Conservation (phyloP, 2,329 filamentous ascomycete species). For the Fusarium oligoseptatum region DNA sequence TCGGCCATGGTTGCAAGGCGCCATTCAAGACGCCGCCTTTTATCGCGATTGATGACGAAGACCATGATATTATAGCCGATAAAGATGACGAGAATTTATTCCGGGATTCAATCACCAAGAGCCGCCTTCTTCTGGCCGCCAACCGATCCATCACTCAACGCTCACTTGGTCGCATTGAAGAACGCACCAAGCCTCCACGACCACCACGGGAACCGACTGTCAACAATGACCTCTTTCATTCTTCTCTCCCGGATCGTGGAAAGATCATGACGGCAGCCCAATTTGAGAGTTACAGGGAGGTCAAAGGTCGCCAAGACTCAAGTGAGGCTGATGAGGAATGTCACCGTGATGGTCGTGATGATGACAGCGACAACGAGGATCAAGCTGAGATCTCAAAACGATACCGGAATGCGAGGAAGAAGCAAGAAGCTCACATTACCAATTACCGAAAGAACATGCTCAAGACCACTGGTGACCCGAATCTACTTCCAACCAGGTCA, state of each 20-base stretch:
- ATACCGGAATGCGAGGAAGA: constrained; percentile 20
- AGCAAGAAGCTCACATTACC: constrained; percentile 33
- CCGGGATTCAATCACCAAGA: neutral
- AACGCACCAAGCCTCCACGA: neutral
- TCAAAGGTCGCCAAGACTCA: constrained; percentile 9
- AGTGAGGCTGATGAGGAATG: constrained; percentile 7
- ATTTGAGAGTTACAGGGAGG: constrained; percentile 25
- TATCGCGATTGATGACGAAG: neutral
- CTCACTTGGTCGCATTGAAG: neutral
- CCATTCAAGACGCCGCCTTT: neutral
- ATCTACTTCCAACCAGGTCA: constrained; percentile 1
- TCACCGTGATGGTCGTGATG: constrained; percentile 19
- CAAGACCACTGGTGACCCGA: constrained; percentile 27
- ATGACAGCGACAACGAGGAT: constrained; percentile 33
- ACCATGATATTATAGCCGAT: neutral
- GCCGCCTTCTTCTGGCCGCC: neutral
- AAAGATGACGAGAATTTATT: neutral
- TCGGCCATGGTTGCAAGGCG: neutral
- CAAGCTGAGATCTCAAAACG: constrained; percentile 1
- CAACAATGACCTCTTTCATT: neutral
- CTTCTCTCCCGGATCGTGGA: neutral
- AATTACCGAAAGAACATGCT: constrained; percentile 38
- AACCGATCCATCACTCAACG: neutral
- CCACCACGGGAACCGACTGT: neutral
- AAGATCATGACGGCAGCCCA: constrained; percentile 36